These are phyloP conservation scores for Russula dissimulans DNA, from an alignment of 768 basidiomycete species.

Conservation along the genomic window DNA sequence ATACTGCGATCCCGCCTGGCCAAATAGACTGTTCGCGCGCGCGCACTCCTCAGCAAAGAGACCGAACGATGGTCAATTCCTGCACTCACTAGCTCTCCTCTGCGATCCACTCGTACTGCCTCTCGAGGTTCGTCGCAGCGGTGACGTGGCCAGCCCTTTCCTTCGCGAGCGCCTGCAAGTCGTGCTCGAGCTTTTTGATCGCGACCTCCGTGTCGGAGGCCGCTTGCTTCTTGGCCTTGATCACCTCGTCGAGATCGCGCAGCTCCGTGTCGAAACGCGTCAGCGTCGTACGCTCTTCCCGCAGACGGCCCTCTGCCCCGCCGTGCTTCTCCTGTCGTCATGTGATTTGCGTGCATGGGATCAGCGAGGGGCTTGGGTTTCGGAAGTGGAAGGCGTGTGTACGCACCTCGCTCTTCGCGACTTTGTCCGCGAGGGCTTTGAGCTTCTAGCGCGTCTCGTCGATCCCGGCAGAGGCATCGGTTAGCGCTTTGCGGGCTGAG, in stretches of 20 bases:
- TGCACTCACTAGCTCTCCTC: slow-evolving; percentile 75
- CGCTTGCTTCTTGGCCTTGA: slow-evolving; percentile 72
- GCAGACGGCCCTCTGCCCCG: slow-evolving; percentile 60
- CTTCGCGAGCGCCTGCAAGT: slow-evolving; percentile 49
- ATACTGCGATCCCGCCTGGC: slow-evolving; percentile 69
- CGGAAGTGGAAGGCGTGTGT: background rate
- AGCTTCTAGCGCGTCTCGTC: slow-evolving; percentile 12
- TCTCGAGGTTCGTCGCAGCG: slow-evolving; percentile 57
- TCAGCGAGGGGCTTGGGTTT: background rate
- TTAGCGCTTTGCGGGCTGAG: slow-evolving; percentile 6
- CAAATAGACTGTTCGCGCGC: slow-evolving; percentile 43
- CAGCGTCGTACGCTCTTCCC: slow-evolving; percentile 81
- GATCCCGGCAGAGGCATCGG: background rate
- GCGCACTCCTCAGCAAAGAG: background rate
- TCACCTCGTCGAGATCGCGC: slow-evolving; percentile 67
- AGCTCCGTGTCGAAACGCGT: slow-evolving; percentile 85
- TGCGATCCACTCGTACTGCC: slow-evolving; percentile 77
- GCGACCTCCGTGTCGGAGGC: slow-evolving; percentile 58
- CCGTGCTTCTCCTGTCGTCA: slow-evolving; percentile 42
- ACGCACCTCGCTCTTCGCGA: background rate
- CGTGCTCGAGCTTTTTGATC: slow-evolving; percentile 61
- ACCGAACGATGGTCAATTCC: background rate
- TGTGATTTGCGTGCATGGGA: background rate
- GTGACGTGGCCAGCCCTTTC: slow-evolving; percentile 52
- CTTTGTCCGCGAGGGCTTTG: slow-evolving; percentile 2